These are phyloP conservation scores for Cadophora sp. DNA, from an alignment of 2,329 filamentous ascomycete species.

Conservation along the genomic window DNA sequence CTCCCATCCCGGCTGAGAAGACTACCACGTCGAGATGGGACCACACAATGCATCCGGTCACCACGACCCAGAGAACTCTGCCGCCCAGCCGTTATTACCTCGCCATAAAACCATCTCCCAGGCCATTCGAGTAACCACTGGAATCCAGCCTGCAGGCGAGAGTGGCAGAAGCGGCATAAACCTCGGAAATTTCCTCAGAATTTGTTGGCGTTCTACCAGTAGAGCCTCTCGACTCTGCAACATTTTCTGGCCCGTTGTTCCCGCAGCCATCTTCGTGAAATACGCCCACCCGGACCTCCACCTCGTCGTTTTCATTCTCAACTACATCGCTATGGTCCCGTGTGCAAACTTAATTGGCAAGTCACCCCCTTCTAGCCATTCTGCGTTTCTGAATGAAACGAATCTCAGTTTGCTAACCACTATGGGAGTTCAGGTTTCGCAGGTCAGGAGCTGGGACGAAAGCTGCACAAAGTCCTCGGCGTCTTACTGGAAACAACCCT, in stretches of 20 bases:
- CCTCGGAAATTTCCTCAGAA: slow-evolving; percentile 66
- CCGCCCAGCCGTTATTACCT: neutral
- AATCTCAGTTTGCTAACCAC: neutral
- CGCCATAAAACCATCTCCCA: slow-evolving; percentile 30
- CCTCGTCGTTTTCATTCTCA: slow-evolving; percentile 70
- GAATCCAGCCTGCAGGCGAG: slow-evolving; percentile 62
- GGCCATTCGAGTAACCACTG: slow-evolving; percentile 42
- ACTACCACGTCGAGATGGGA: neutral
- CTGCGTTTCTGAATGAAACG: too few relatives aligned
- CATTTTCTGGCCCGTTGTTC: slow-evolving; percentile 77
- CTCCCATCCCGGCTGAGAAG: neutral
- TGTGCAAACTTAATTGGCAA: slow-evolving; percentile 72
- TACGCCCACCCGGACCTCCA: slow-evolving; percentile 62
- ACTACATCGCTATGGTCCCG: slow-evolving; percentile 80
- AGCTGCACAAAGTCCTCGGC: slow-evolving; percentile 76
- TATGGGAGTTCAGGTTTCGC: slow-evolving; percentile 58
- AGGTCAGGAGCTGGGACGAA: slow-evolving; percentile 73
- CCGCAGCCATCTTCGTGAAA: slow-evolving; percentile 70
- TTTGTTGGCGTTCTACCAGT: slow-evolving; percentile 69
- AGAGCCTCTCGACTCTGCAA: slow-evolving; percentile 70
- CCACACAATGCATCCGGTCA: neutral
- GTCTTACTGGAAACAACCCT: slow-evolving; percentile 68
- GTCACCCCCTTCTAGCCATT: neutral
- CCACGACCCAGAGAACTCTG: neutral
- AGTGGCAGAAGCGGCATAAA: slow-evolving; percentile 72